Conservation (phyloP, 208 protist species). For the Herpetomonas samuelpessoai region DNA sequence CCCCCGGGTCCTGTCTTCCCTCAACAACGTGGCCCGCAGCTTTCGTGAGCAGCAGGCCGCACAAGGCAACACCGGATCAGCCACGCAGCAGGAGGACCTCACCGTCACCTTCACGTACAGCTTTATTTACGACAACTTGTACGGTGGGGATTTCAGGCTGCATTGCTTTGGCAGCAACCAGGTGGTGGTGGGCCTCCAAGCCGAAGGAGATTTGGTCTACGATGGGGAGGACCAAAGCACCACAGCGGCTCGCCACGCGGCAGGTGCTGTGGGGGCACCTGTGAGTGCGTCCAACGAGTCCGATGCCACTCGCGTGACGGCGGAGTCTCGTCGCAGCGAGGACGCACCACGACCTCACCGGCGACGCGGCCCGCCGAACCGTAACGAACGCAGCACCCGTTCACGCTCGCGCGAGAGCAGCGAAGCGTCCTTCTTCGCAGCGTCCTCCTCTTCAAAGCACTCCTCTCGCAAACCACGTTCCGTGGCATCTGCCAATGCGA, state of each 20-base stretch:
- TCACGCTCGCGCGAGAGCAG: background rate
- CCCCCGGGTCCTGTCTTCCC: background rate
- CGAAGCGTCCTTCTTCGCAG: no score
- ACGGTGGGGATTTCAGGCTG: constrained; percentile 18
- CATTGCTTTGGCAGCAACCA: constrained; percentile 37
- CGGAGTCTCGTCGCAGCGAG: no score
- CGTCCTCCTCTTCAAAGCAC: no score
- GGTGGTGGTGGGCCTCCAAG: constrained; percentile 20
- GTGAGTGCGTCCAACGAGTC: no score
- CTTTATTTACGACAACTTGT: constrained; percentile 19
- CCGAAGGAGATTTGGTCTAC: background rate
- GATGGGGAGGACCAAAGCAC: background rate
- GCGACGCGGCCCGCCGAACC: no score
- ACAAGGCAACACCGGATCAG: background rate
- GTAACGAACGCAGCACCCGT: background rate
- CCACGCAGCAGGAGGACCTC: background rate
- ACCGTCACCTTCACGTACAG: constrained; percentile 5
- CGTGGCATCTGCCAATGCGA: background rate
- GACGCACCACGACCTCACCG: background rate
- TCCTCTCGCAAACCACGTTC: no score
- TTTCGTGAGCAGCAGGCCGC: background rate
- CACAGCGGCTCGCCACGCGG: background rate
- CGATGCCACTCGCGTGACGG: no score
- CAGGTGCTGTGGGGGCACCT: no score
- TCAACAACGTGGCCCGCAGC: background rate